These are phyloP conservation scores for Lachnum nothofagi DNA, from an alignment of 2,329 filamentous ascomycete genomes.

Conservation along the genomic window DNA sequence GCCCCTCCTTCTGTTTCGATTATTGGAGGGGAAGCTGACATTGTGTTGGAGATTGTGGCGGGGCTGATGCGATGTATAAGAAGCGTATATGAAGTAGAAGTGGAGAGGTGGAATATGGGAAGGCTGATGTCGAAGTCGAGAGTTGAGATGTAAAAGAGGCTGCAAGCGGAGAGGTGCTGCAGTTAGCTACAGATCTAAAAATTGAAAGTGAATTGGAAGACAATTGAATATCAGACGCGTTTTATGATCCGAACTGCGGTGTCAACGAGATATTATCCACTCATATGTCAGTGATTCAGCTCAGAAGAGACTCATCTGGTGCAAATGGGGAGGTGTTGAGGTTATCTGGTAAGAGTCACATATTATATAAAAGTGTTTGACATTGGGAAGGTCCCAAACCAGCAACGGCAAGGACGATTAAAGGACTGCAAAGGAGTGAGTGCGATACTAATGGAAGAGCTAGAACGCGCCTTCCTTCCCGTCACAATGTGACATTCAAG, in stretches of 20 bases:
- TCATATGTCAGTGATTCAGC: too few relatives aligned
- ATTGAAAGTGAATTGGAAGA: not conserved
- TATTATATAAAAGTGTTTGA: too few relatives aligned
- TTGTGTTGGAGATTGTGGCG: not conserved
- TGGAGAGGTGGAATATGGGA: not conserved
- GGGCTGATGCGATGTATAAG: too few relatives aligned
- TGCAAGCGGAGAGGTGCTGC: not conserved
- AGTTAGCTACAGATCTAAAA: not conserved
- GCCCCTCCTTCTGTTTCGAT: not conserved
- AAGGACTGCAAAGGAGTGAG: too few relatives aligned
- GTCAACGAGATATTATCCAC: too few relatives aligned
- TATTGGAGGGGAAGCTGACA: not conserved
- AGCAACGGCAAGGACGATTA: not conserved
- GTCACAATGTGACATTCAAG: not conserved
- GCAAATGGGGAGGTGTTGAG: too few relatives aligned
- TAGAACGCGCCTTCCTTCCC: not conserved
- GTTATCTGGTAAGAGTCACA: too few relatives aligned
- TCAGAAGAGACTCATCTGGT: too few relatives aligned
- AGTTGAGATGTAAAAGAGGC: not conserved
- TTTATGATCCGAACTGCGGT: too few relatives aligned
- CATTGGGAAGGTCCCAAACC: too few relatives aligned
- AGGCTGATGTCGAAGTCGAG: not conserved
- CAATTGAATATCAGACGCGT: too few relatives aligned
- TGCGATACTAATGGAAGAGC: not conserved
- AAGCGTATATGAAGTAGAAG: too few relatives aligned